Evolutionary conservation across 345 rosid genomes (phyloP), one percentile per base, ranked within the genome.

Genomic region (Isatis tinctoria): DNA sequence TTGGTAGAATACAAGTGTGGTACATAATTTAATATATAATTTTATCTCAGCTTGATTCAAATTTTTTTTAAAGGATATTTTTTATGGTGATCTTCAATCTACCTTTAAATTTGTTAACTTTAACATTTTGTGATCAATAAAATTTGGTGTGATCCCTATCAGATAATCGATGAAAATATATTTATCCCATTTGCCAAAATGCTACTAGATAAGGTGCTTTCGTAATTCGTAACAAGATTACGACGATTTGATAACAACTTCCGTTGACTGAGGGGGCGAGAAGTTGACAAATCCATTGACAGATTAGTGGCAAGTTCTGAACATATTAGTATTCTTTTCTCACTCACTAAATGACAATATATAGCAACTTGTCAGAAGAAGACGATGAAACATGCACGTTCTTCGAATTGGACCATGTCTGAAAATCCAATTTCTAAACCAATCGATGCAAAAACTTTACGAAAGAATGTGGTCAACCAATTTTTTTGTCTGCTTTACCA

Each of bases 281-380:
- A n/a, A n/a, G n/a, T n/a, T n/a, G n/a, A n/a, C n/a, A n/a, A n/a
- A n/a, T n/a, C n/a, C n/a, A n/a, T n/a, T n/a, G n/a, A n/a, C n/a
- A n/a, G n/a, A 45, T n/a, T 63, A 41, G 30, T 36, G 59, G 48
- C 30, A 54, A 52, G 27, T 33, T 72, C 44, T 62, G 35, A 18
- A 18, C n/a, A 14, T n/a, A 57, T 33, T 65, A 32, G 69, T 32
- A 47, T 65, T 65, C 57, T 45, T 11, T 65, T 30, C 58, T 18
- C 47, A 33, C 47, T 4, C n/a, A 35, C 60, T 13, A 60, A 60
- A 58, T 49, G 65, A 57, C 43, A 57, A 36, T 17, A 28, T 27
- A 12, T 30, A 44, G 18, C 73, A 67, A 74, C 44, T 74, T 67
- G 78, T 67, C 30, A 66, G 61, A 36, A 74, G 63, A 58, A 58